phyloP scores from a whole-genome alignment of 2,329 filamentous ascomycete genomes.

The Fusarium metavorans region DNA sequence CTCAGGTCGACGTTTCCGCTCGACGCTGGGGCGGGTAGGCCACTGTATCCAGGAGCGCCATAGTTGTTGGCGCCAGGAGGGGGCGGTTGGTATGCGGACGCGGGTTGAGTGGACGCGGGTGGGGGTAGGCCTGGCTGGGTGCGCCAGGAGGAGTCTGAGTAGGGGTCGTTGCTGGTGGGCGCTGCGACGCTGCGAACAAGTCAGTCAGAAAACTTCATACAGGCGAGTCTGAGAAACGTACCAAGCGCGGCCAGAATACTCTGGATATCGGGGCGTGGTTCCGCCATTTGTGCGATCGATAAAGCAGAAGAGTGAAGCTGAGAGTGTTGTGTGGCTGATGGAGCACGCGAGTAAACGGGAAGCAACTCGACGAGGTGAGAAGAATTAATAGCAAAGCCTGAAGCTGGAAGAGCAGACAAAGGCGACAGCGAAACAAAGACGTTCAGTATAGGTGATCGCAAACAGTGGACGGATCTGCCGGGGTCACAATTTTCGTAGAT shows the following conservation, averaged over 20 bases:
- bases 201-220: constrained; percentile 32
- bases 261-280: constrained; percentile 48
- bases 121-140: constrained; percentile 55
- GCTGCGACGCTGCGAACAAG: constrained; percentile 56
- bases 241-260: constrained; percentile 63
- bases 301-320: constrained; percentile 18
- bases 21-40: constrained; percentile 75
- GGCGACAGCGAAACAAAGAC: constrained; percentile 11
- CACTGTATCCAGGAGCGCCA: constrained; percentile 53
- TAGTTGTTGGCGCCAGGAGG: constrained; percentile 44
- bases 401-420: background rate
- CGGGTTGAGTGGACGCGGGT: constrained; percentile 50
- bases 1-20: constrained; percentile 85
- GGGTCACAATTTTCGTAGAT: constrained; percentile 39
- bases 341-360: constrained; percentile 1
- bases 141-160: constrained; percentile 56
- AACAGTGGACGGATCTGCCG: constrained; percentile 16
- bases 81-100: constrained; percentile 54
- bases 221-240: constrained; percentile 46
- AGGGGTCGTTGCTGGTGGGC: constrained; percentile 56
- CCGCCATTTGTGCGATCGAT: constrained; percentile 38
- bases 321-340: constrained; percentile 19
- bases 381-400: background rate
- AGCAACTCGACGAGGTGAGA: background rate
- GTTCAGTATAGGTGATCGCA: constrained; percentile 15